These are phyloP conservation scores for Saccharum officinarum DNA, from an alignment of 176 grass and related monocot species.

Conservation along the genomic window DNA sequence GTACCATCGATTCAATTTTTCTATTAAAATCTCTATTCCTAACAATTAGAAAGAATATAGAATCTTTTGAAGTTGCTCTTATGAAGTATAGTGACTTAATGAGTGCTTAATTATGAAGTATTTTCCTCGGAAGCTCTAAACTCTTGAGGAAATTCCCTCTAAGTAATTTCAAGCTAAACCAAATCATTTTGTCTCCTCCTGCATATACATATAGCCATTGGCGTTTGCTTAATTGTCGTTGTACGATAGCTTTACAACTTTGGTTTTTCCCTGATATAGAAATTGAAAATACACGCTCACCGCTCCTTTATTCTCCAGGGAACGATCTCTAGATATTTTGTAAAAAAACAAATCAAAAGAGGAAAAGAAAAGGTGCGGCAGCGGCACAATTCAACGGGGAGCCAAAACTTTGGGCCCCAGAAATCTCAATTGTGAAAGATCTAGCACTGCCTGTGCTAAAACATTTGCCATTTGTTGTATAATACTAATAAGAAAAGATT, in stretches of 20 bases:
- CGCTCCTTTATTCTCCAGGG: neutral
- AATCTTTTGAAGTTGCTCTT: too few relatives aligned
- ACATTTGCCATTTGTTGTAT: neutral
- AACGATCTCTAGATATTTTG: neutral
- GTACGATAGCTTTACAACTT: neutral
- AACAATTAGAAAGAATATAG: too few relatives aligned
- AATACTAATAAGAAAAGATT: neutral
- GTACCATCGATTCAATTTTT: too few relatives aligned
- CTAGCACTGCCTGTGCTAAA: neutral
- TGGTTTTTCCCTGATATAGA: neutral
- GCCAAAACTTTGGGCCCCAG: slow-evolving; percentile 18
- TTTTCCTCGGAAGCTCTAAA: neutral
- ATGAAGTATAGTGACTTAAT: neutral
- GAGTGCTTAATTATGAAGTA: neutral
- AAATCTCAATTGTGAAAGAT: slow-evolving; percentile 13
- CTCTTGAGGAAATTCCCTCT: too few relatives aligned
- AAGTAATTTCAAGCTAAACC: neutral
- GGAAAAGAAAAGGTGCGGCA: neutral
- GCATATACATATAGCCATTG: too few relatives aligned
- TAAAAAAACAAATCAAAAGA: neutral
- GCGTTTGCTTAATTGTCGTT: neutral
- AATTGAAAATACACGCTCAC: neutral
- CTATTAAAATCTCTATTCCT: too few relatives aligned
- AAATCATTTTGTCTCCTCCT: neutral
- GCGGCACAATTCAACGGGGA: neutral